Percentiles rank a stretch among this genome's conserved stretches.
These are phyloP conservation scores for Plasmopara halstedii DNA, from an alignment of 352 stramenopile genomes.

Conservation along the genomic window DNA sequence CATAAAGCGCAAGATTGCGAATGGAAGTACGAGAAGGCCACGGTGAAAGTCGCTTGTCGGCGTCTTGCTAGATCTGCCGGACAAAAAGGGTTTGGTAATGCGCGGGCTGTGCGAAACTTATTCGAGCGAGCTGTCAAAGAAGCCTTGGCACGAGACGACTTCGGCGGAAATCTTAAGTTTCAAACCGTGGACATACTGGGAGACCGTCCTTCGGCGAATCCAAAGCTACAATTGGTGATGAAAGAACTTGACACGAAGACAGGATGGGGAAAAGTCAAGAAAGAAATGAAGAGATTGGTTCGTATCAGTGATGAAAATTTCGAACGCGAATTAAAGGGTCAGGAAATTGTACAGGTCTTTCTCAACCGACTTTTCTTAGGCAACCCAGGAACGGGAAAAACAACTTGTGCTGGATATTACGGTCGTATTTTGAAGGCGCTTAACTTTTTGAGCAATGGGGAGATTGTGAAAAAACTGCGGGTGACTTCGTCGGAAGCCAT, in stretches of 20 bases:
- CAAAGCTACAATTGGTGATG: constrained; percentile 48
- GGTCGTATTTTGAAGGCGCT: constrained; percentile 82
- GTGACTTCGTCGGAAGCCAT: constrained; percentile 77
- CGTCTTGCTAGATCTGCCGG: constrained; percentile 53
- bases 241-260: constrained; percentile 66
- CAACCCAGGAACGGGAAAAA: constrained; percentile 90
- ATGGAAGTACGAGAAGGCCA: constrained; percentile 41
- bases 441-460: constrained; percentile 85
- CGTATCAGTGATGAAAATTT: constrained; percentile 79
- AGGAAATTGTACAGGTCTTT: constrained; percentile 45
- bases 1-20: constrained; percentile 36
- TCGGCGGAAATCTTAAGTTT: constrained; percentile 41
- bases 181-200: constrained; percentile 68
- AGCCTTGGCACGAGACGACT: constrained; percentile 68
- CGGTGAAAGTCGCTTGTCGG: constrained; percentile 54
- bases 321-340: constrained; percentile 63
- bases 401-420: constrained; percentile 86
- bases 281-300: constrained; percentile 66
- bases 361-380: constrained; percentile 88
- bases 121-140: constrained; percentile 48
- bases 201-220: constrained; percentile 66
- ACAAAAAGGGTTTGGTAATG: constrained; percentile 84
- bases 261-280: constrained; percentile 73
- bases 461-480: constrained; percentile 84
- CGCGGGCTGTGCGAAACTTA: constrained; percentile 62